Base-by-base conservation (phyloP, 2,329 filamentous ascomycete genomes). In the Diaporthe australafricana region DNA sequence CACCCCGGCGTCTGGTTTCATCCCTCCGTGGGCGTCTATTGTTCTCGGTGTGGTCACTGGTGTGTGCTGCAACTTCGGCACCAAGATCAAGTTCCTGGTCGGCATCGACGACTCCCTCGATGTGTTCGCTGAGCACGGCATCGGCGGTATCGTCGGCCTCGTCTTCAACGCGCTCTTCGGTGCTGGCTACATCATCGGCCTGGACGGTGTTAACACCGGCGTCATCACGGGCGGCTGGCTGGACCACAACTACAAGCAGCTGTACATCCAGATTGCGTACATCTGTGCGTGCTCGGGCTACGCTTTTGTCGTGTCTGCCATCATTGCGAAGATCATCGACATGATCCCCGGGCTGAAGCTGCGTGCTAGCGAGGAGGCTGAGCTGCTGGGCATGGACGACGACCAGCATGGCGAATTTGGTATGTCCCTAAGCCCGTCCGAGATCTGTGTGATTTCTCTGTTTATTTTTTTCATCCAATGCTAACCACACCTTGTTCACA, bases 391-490 rank as follows among this genome's bases (percentile, higher is more conserved):
- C 76, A 95, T 96, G 93, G 94, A 96, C 79, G 94, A 96, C 80
- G 93, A 96, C 83, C 94, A 96, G 84, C 93, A 96, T 77, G 94
- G 94, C 82, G 94, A 96, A 83, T 96, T 96, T 80, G 94, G 72
- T 73, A 72, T 56, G 72, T 72, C 0, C 16, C 25, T 1, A 7
- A 50, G 38, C 20, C 53, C 16, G 17, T 30, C 25, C 5, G 11
- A 35, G 8, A n/a, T 42, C 4, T 7, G 12, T 45, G 20, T 45
- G 6, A 14, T 22, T 2, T 0, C 16, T 9, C 1, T 1, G 2
- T 2, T 30, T 27, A 25, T 12, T 47, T 4, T 3, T 38, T 2
- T 27, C 12, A 9, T 27, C 25, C 40, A 9, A 27, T 25, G n/a
- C 45, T 70, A 56, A 71, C 50, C 25, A 8, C 16, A 9, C n/a